A percentile compares a stretch with the other conserved stretches of the same genome.
Conservation (phyloP, 371 early-diverging fungal genomes). For the Rhizopus sp. region DNA sequence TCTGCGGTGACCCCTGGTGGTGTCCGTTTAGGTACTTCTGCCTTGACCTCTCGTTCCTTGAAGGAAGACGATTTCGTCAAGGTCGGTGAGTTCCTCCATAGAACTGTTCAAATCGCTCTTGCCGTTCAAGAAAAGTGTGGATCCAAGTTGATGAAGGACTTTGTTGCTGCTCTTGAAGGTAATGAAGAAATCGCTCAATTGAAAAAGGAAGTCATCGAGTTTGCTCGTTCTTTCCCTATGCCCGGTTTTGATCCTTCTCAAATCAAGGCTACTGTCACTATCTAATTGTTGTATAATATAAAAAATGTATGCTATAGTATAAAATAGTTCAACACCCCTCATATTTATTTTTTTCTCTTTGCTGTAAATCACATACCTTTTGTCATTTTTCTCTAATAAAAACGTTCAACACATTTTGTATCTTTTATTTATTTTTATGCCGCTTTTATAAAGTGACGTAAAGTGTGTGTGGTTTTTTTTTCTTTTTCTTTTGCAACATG, state of each 20-base stretch:
- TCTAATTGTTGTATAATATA: conserved; percentile 23
- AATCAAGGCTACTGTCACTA: conserved; percentile 48
- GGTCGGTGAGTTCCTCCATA: conserved; percentile 86
- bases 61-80: conserved; percentile 83
- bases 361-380: too few species aligned
- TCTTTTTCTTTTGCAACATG: conserved; percentile 3
- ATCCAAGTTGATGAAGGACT: conserved; percentile 96
- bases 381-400: too few species aligned
- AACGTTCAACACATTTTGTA: too few species aligned
- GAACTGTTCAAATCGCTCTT: conserved; percentile 73
- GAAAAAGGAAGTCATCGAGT: conserved; percentile 87
- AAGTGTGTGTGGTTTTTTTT: too few species aligned
- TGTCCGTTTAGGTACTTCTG: conserved; percentile 92
- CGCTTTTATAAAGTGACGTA: too few species aligned
- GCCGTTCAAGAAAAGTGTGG: conserved; percentile 68
- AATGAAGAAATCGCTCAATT: conserved; percentile 76
- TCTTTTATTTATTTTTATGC: too few species aligned
- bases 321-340: too few species aligned
- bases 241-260: conserved; percentile 70
- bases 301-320: too few species aligned
- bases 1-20: conserved; percentile 96
- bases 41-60: conserved; percentile 97
- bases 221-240: conserved; percentile 91
- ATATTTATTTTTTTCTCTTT: too few species aligned
- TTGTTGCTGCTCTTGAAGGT: conserved; percentile 70